phyloP scores from a whole-genome alignment of 2,329 filamentous ascomycete genomes.

The Fusarium sp. region DNA sequence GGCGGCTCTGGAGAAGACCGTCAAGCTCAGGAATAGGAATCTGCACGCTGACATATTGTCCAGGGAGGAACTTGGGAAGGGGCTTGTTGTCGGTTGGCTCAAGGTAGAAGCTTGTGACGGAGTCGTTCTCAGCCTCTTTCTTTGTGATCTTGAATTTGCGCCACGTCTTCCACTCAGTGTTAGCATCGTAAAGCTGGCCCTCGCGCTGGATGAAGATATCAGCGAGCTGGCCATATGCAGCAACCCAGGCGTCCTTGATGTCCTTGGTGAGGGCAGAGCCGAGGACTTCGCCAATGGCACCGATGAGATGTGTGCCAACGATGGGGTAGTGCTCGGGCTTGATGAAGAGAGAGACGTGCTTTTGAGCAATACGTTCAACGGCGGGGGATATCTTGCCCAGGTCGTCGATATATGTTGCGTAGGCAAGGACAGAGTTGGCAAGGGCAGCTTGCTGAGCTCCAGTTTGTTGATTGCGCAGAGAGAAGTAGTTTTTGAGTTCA shows the following conservation, averaged over 20 bases:
- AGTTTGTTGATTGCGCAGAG: conserved; percentile 74
- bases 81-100: conserved; percentile 67
- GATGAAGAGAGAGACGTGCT: conserved; percentile 80
- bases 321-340: conserved; percentile 76
- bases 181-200: conserved; percentile 67
- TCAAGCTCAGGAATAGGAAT: conserved; percentile 69
- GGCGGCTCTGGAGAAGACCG: conserved; percentile 75
- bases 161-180: conserved; percentile 61
- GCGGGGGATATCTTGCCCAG: conserved; percentile 68
- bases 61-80: conserved; percentile 74
- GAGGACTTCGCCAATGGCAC: conserved; percentile 75
- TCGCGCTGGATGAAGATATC: conserved; percentile 77
- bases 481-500: conserved; percentile 77
- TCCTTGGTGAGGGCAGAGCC: conserved; percentile 75
- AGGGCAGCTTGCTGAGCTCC: conserved; percentile 78
- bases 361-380: conserved; percentile 79
- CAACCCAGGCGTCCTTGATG: conserved; percentile 77
- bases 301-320: conserved; percentile 76
- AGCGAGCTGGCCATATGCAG: conserved; percentile 78
- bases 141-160: conserved; percentile 67
- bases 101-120: conserved; percentile 78
- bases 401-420: conserved; percentile 79
- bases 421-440: conserved; percentile 76
- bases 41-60: conserved; percentile 79
- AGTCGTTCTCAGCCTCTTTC: conserved; percentile 71